Base-by-base conservation (phyloP, 75 land plant species). In the Picea glauca region DNA sequence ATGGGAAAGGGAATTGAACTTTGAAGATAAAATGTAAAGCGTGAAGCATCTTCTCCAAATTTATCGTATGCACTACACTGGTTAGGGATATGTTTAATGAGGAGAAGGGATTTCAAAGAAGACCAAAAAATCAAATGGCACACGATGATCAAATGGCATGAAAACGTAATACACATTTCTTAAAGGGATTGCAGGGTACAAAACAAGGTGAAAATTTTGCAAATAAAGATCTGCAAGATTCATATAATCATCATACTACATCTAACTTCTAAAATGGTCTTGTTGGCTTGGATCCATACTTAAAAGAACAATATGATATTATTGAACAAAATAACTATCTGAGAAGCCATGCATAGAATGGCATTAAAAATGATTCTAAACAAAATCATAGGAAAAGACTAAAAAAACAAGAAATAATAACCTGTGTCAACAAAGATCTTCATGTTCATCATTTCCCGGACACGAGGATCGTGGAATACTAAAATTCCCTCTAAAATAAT, bases 381-480 rank as follows among this genome's bases (percentile, higher is more conserved):
- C 58, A 60, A 60, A 50, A 76, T n/a, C 30, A 74, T 3, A 18
- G 17, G 46, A 56, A 4, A 50, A 35, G 56, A 77, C 17, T 32
- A 61, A 76, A 60, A 35, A 20, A 78, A 60, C 31, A 76, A 43
- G 72, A 65, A n/a, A 80, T 74, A 61, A 60, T 63, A 58, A 96
- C 98, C 98, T 92, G 98, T 89, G 68, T 96, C 99, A 58, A 96
- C 98, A 89, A 96, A 96, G 75, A 94, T 90, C 83, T 96, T 96
- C 98, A 96, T 96, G 76, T 94, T 94, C 98, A 96, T 92, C 77
- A 90, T 64, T 61, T 89, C 85, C 54, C 99, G 95, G 50, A 96
- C 91, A 58, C 93, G 87, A 65, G 80, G 79, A 68, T 96, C 99
- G 81, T 96, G 95, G 84, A 96, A 96, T 66, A 96, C 98, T 50